phyloP scores from a whole-genome alignment of 805 yeast species.

The Ogataea pilisensis region DNA sequence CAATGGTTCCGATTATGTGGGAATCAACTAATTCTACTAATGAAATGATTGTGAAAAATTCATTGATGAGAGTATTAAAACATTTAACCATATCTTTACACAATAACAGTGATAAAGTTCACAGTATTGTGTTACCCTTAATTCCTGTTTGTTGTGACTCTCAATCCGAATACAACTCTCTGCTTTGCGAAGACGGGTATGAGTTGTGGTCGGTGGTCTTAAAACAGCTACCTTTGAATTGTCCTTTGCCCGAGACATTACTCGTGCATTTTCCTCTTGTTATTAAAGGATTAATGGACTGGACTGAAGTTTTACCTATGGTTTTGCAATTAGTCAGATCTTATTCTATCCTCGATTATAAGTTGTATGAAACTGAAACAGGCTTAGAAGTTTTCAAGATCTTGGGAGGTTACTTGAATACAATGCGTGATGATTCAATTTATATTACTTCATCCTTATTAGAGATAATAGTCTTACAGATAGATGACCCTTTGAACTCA shows the following conservation, averaged over 20 bases:
- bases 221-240: constrained; percentile 49
- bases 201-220: constrained; percentile 76
- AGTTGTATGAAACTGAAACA: constrained; percentile 35
- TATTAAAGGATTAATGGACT: constrained; percentile 55
- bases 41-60: constrained; percentile 46
- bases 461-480: constrained; percentile 45
- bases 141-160: constrained; percentile 60
- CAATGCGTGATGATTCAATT: constrained; percentile 69
- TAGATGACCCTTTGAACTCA: constrained; percentile 17
- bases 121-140: constrained; percentile 62
- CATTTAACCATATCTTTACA: constrained; percentile 55
- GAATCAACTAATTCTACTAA: constrained; percentile 44
- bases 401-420: constrained; percentile 49
- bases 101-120: constrained; percentile 41
- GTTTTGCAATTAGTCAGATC: constrained; percentile 60
- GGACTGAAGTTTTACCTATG: constrained; percentile 71
- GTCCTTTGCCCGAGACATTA: constrained; percentile 35
- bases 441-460: constrained; percentile 49
- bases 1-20: constrained; percentile 73
- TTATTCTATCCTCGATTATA: constrained; percentile 49
- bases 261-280: constrained; percentile 46
- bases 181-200: constrained; percentile 80
- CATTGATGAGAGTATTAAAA: constrained; percentile 52
- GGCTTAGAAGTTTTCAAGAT: constrained; percentile 43
- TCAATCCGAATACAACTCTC: constrained; percentile 46